Conservation (phyloP, 78 protist genomes). For the Creolimax fragrantissima region DNA sequence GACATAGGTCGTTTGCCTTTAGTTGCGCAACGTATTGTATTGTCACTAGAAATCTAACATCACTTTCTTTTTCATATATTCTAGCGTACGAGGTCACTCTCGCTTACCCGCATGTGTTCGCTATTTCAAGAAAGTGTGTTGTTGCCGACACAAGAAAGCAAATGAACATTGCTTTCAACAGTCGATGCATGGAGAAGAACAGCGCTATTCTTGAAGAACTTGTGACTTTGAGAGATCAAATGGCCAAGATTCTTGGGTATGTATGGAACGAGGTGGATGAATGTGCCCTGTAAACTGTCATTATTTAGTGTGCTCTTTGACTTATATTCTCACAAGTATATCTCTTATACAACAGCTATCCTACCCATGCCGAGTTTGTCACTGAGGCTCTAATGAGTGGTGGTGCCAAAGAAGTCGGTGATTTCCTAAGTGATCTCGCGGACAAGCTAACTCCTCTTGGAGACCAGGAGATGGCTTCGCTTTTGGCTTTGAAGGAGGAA, state of each 20-base stretch:
- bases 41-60: no score
- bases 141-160: constrained; percentile 3
- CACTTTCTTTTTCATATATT: no score
- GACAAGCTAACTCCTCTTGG: not conserved
- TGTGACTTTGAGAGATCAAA: not conserved
- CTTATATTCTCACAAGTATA: not conserved
- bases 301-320: not conserved
- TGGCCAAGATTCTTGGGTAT: not conserved
- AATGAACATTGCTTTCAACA: constrained; percentile 11
- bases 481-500: not conserved
- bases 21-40: no score
- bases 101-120: constrained; percentile 39
- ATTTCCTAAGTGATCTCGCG: not conserved
- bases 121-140: constrained; percentile 13
- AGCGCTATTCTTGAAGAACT: not conserved
- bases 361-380: constrained; percentile 17
- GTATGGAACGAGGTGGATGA: not conserved
- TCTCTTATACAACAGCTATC: constrained; percentile 15
- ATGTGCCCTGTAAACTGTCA: not conserved
- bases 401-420: not conserved
- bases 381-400: constrained; percentile 19
- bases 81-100: constrained; percentile 13
- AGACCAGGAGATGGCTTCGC: not conserved
- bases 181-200: constrained; percentile 4
- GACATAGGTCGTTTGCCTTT: no score